Evolutionary conservation across 352 stramenopile genomes (phyloP).

Genomic region (Aphanomyces astaci): DNA sequence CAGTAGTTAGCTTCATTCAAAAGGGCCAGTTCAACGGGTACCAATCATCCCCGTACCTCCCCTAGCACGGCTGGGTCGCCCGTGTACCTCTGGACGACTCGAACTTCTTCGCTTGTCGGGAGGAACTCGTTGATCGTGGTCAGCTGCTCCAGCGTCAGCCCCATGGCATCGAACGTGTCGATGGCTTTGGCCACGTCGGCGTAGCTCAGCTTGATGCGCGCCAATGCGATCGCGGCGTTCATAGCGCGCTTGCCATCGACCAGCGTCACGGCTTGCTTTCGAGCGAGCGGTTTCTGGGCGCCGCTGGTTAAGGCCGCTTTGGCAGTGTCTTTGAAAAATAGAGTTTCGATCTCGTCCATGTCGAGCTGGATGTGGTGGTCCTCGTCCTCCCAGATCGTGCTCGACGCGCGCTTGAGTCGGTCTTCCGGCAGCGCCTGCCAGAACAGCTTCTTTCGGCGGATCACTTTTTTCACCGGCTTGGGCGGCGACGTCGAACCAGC

Average conservation of each 20-base stretch:
- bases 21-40: too few relatives aligned
- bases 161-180: constrained; percentile 49
- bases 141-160: constrained; percentile 66
- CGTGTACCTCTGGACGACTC: constrained; percentile 67
- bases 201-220: constrained; percentile 91
- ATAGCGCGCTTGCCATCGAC: constrained; percentile 95
- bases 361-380: constrained; percentile 69
- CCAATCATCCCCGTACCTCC: too few relatives aligned
- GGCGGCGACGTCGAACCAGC: too few relatives aligned
- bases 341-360: constrained; percentile 79
- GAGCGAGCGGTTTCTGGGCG: constrained; percentile 41
- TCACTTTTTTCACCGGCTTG: constrained; percentile 27
- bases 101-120: constrained; percentile 87
- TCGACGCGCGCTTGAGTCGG: constrained; percentile 56
- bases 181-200: constrained; percentile 75
- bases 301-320: constrained; percentile 46
- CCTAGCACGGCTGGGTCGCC: constrained; percentile 56
- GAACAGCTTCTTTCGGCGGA: constrained; percentile 79
- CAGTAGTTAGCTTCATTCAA: too few relatives aligned
- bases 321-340: constrained; percentile 73
- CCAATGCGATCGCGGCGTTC: constrained; percentile 96
- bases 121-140: constrained; percentile 91
- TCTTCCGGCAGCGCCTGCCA: constrained; percentile 84
- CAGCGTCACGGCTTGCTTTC: constrained; percentile 83
- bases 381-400: constrained; percentile 79